A percentile compares a stretch with the other conserved stretches of the same genome.
These are phyloP conservation scores for Ailanthus altissimus DNA, from an alignment of 345 rosid species.

Conservation along the genomic window DNA sequence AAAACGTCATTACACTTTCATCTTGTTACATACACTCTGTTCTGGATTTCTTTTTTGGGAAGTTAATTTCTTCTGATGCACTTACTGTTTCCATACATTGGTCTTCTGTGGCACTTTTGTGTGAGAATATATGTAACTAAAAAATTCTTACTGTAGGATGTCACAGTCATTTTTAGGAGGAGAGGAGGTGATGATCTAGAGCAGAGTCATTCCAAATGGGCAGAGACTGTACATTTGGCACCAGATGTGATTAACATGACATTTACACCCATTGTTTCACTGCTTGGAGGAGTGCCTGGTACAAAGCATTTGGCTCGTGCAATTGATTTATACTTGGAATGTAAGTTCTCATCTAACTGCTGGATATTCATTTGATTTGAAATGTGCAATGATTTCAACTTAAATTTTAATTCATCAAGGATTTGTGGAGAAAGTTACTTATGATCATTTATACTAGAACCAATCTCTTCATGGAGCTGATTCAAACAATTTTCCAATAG, in stretches of 20 bases:
- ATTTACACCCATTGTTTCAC: slow-evolving; percentile 77
- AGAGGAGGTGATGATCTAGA: slow-evolving; percentile 99
- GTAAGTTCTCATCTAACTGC: slow-evolving; percentile 51
- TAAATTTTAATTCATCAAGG: background rate
- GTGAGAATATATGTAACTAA: slow-evolving; percentile 24
- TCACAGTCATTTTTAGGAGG: slow-evolving; percentile 94
- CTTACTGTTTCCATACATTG: slow-evolving; percentile 4
- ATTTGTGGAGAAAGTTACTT: background rate
- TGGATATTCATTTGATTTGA: background rate
- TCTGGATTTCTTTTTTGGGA: background rate
- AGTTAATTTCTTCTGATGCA: background rate
- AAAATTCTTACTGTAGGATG: slow-evolving; percentile 75
- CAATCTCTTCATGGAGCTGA: background rate
- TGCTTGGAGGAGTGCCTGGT: slow-evolving; percentile 92
- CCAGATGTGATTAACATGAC: slow-evolving; percentile 97
- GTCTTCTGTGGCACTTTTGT: background rate
- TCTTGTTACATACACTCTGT: background rate
- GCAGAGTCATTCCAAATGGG: slow-evolving; percentile 94
- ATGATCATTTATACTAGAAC: background rate
- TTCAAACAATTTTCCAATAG: background rate
- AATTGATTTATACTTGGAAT: slow-evolving; percentile 80
- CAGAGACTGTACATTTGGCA: slow-evolving; percentile 65
- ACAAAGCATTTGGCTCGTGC: slow-evolving; percentile 82
- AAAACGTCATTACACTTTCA: background rate
- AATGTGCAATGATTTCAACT: background rate